Conservation (phyloP, 179 eudicot genomes). For the Corrigiola litoralis region DNA sequence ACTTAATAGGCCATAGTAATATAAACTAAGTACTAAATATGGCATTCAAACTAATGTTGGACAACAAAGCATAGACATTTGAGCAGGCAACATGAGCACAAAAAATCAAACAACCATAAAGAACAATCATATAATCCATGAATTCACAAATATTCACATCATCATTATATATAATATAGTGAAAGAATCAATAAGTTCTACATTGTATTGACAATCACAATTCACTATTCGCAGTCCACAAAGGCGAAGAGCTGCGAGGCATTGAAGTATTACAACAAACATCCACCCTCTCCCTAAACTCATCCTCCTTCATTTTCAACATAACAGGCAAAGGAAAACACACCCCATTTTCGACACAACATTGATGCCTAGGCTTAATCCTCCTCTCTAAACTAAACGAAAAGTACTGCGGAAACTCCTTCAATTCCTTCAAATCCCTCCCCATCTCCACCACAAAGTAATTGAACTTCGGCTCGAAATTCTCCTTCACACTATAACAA, state of each 20-base stretch:
- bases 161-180: too few species aligned
- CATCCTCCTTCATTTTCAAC: constrained; percentile 58
- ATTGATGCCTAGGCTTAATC: constrained; percentile 69
- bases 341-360: constrained; percentile 67
- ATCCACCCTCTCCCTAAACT: constrained; percentile 54
- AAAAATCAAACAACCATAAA: too few species aligned
- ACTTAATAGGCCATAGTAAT: too few species aligned
- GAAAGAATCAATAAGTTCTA: too few species aligned
- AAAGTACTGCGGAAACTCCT: constrained; percentile 82
- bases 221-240: constrained; percentile 43
- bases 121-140: too few species aligned
- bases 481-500: constrained; percentile 68
- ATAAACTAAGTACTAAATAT: too few species aligned
- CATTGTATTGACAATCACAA: not conserved
- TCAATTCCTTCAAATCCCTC: constrained; percentile 74
- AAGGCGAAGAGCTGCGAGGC: constrained; percentile 66
- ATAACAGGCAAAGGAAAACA: constrained; percentile 56
- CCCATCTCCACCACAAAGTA: constrained; percentile 88
- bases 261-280: constrained; percentile 55
- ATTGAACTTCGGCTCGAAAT: constrained; percentile 70
- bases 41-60: too few species aligned
- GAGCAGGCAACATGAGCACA: too few species aligned
- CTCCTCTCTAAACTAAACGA: constrained; percentile 85
- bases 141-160: not conserved
- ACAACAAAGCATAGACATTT: too few species aligned